phyloP scores from a whole-genome alignment of 345 rosid genomes.

The Eucalyptus erythrocorys region DNA sequence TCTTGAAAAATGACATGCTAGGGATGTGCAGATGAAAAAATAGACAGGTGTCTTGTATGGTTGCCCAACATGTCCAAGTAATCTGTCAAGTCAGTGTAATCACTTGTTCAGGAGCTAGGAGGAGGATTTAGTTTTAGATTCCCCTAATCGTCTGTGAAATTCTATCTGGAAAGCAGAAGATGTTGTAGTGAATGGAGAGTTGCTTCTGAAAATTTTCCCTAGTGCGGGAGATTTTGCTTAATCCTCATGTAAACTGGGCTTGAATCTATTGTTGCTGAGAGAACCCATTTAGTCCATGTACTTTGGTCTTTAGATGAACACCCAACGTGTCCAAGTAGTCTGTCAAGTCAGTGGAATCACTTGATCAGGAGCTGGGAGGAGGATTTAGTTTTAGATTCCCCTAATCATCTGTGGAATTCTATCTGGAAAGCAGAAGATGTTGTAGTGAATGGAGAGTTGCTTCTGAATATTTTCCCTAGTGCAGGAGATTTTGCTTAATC shows the following conservation, averaged over 20 bases:
- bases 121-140: too few relatives aligned
- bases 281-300: too few relatives aligned
- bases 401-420: background rate
- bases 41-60: too few relatives aligned
- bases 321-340: background rate
- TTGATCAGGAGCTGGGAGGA: background rate
- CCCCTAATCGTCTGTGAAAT: too few relatives aligned
- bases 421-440: background rate
- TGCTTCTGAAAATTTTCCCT: background rate
- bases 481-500: background rate
- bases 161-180: background rate
- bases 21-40: too few relatives aligned
- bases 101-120: too few relatives aligned
- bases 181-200: background rate
- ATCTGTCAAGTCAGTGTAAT: too few relatives aligned
- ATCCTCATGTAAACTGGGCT: background rate
- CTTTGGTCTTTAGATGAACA: too few relatives aligned
- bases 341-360: background rate
- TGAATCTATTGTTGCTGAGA: background rate
- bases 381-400: background rate
- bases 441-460: background rate
- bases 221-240: background rate
- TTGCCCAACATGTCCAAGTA: too few relatives aligned
- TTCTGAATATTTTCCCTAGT: background rate
- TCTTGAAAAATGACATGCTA: too few relatives aligned